Evolutionary conservation across 2,329 filamentous ascomycete genomes (phyloP), one percentile per base, ranked within the genome.

Genomic region (Cladobotryum protrusum): DNA sequence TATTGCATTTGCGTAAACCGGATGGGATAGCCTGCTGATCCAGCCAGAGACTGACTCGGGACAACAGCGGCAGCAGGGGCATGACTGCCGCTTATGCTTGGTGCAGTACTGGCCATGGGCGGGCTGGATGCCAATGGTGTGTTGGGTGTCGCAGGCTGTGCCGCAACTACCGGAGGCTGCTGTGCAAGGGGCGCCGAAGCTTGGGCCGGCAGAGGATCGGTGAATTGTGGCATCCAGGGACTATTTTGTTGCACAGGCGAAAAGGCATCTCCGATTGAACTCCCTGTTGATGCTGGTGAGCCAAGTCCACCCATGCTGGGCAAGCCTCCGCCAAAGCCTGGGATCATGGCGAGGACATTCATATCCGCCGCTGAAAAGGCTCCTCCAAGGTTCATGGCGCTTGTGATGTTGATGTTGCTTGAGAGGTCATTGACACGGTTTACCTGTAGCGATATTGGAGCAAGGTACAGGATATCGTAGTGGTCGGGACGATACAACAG

Each of bases 401-500:
- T 65, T n/a, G 67, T 60, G 33, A 78, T 72, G 14, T 68, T 60
- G 35, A 73, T 70, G 36, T 72, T 69, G 43, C 76, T 72, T 4
- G 70, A 68, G 51, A 81, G 72, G 3, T 67, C 65, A 13, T 68
- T 65, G 9, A 74, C 77, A 19, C 77, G 71, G 58, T 82, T 72
- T 42, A 85, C 76, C 56, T 81, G 78, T 41, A 83, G 52, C 19
- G 67, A 59, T 12, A 67, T 54, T 1, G 67, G 60, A 49, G 76
- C 72, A 63, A 82, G 84, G 73, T 99, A 99, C 33, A 97, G 77
- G 54, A 99, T 84, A 67, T 97, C 93, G 67, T 97, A 99, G 69
- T 97, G 93, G 53, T 89, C 89, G 39, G 73, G 95, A 64, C 72
- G 83, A 78, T 72, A 91, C 62, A 76, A 77, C 53, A 78, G 71